A percentile compares a stretch with the other conserved stretches of the same genome.
Evolutionary conservation across 176 grass and related monocot species (phyloP).

Genomic region (Thinopyrum elongatum): DNA sequence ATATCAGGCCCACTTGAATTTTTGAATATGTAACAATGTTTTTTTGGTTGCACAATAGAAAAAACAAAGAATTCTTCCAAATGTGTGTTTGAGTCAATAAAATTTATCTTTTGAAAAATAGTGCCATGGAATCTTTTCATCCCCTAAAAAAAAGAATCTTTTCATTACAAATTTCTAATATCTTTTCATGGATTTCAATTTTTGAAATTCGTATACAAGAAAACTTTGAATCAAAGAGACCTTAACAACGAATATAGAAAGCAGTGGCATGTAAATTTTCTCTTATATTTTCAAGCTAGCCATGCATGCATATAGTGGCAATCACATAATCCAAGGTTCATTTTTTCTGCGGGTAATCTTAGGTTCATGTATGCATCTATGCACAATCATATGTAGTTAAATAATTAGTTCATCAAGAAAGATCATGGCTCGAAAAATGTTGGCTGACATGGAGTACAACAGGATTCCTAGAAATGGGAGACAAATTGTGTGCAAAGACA

Average conservation of each 20-base stretch:
- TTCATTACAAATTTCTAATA: too few relatives aligned
- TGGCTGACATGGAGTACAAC: background rate
- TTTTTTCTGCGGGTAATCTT: background rate
- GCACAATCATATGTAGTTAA: background rate
- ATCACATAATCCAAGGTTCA: background rate
- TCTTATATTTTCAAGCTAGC: background rate
- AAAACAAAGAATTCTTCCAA: background rate
- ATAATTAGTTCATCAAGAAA: background rate
- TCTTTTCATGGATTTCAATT: background rate
- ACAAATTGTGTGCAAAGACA: background rate
- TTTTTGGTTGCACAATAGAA: background rate
- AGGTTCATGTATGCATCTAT: background rate
- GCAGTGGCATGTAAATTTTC: too few relatives aligned
- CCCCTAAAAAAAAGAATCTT: background rate
- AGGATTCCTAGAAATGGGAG: background rate
- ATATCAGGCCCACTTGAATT: background rate
- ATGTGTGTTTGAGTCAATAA: background rate
- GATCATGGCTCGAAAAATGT: background rate
- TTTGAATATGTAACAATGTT: background rate
- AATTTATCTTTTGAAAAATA: background rate
- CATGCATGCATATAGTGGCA: background rate
- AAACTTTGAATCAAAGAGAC: background rate
- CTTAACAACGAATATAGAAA: background rate
- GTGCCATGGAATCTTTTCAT: background rate
- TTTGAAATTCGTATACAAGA: background rate